These are phyloP conservation scores for Scleroderma citrinum DNA, from an alignment of 768 basidiomycete genomes.

Conservation along the genomic window DNA sequence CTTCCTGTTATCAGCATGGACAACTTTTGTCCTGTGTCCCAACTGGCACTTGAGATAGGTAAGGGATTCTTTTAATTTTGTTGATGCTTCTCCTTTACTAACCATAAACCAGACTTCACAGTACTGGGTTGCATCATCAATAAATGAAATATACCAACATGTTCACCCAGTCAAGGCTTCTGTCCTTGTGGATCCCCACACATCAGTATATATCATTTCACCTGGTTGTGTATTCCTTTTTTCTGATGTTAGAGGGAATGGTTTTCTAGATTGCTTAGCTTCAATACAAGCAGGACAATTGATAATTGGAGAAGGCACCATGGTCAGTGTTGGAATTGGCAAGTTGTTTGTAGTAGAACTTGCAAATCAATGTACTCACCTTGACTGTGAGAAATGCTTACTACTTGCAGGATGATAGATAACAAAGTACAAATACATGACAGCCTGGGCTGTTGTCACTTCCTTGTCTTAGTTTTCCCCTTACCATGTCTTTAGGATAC, in stretches of 20 bases:
- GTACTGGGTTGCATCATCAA: conserved; percentile 10
- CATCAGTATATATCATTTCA: conserved; percentile 14
- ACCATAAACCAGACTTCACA: conserved; percentile 13
- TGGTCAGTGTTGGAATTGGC: no score
- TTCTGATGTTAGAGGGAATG: neutral
- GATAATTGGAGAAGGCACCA: neutral
- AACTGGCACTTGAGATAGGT: no score
- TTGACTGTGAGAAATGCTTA: no score
- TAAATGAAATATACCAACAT: conserved; percentile 21
- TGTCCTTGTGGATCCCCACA: conserved; percentile 19
- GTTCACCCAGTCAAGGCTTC: conserved; percentile 9
- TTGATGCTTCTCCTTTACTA: conserved; percentile 15
- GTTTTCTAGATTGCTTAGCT: neutral
- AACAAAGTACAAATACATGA: no score
- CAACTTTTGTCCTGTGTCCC: no score
- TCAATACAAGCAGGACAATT: conserved; percentile 1
- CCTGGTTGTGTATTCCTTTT: neutral
- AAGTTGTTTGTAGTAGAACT: no score
- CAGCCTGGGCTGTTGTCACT: no score
- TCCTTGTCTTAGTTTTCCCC: no score
- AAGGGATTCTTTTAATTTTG: conserved; percentile 12
- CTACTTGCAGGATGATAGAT: no score
- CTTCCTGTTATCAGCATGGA: no score
- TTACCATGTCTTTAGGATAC: no score
- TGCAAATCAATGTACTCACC: no score